Evolutionary conservation across 2,329 filamentous ascomycete genomes (phyloP).

Genomic region (Beauveria asiatica): DNA sequence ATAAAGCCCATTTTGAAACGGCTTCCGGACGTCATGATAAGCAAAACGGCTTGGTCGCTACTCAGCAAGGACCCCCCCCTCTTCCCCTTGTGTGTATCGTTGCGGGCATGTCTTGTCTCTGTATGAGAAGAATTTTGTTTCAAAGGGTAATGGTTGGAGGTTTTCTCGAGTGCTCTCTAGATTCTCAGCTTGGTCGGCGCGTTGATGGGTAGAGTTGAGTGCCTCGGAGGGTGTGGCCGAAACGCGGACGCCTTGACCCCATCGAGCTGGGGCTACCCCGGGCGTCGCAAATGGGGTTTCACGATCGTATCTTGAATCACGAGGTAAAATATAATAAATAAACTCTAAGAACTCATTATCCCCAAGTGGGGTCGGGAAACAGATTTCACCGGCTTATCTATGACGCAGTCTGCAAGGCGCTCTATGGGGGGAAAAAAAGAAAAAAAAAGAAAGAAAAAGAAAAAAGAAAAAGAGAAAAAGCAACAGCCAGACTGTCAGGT

Average conservation of each 20-base stretch:
- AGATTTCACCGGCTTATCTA: not conserved
- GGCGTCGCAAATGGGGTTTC: slow-evolving; percentile 9
- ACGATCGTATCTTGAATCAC: not conserved
- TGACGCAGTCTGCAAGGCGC: not conserved
- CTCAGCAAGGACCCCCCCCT: not conserved
- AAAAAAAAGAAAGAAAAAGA: no score
- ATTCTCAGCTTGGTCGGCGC: not conserved
- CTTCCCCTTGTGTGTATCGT: not conserved
- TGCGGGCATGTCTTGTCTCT: not conserved
- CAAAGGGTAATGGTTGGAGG: not conserved
- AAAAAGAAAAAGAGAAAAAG: no score
- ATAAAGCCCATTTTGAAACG: not conserved
- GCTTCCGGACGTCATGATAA: not conserved
- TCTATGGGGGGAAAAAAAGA: no score
- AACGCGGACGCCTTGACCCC: not conserved
- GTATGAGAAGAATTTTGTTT: slow-evolving; percentile 1
- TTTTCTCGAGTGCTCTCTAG: not conserved
- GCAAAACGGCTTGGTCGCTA: not conserved
- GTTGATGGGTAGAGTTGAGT: no score
- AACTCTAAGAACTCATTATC: not conserved
- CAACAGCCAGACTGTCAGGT: no score
- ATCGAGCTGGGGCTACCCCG: not conserved
- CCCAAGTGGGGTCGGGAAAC: not conserved
- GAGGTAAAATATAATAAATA: not conserved
- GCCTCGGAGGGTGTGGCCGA: not conserved